Base-by-base conservation (phyloP, 1,284 basidiomycete species). In the Chondrostereum purpureum region DNA sequence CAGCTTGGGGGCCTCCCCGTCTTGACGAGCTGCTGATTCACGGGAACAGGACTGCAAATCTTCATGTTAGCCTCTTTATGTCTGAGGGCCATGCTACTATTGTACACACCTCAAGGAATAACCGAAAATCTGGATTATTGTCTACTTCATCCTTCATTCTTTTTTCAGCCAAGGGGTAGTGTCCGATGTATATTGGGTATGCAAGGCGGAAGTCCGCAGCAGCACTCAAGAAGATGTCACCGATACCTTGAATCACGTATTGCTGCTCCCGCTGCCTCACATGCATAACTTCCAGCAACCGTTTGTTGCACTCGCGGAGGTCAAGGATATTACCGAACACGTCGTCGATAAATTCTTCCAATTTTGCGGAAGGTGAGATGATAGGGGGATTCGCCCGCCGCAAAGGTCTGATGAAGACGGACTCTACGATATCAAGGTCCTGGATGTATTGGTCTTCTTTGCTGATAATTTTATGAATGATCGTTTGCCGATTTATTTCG, bases 391-490 rank as follows among this genome's bases (percentile, higher is more conserved):
- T 70, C 5, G 86, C 79, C 1, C 60, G 62, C 11, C 82, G 77
- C 2, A 97, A 70, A 2, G 88, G 88, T 12, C 78, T 76, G 57
- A 95, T 88, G 66, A 92, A 97, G 57, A 88, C 83, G 4, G 74
- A 70, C 56, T 96, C 90, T 36, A 98, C 77, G 3, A 84, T 77
- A 48, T 92, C 83, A 4, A 99, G 74, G 59, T 99, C 95, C 37
- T 85, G 80, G 33, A 94, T 72, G 60, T 96, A 98, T 57, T 91
- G 84, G 55, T 89, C 84, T 64, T 99, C 95, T 51, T 91, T 88
- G 57, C 78, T 79, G 51, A 99, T 88, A 33, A 94, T 82, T 63
- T 94, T 93, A 57, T 88, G 83, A 45, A 99, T 95, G 56, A 95
- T 86, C 78, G 78, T 86, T 65, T 98, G 95, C 8, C 93, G 80